Conservation (phyloP, 2,329 filamentous ascomycete genomes). For the Laburnicola sp. region DNA sequence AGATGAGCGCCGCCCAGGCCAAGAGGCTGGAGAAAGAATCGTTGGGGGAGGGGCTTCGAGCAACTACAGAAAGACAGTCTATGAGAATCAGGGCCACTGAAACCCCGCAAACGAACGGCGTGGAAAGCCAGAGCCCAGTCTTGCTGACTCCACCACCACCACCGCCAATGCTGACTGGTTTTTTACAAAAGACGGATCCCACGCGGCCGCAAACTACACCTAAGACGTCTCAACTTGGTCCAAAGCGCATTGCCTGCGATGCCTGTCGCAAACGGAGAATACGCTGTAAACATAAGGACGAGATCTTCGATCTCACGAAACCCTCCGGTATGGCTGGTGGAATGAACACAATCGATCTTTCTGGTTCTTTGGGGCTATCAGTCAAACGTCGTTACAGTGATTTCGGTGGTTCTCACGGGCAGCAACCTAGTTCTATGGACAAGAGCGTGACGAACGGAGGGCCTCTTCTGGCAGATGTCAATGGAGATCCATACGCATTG, state of each 20-base stretch:
- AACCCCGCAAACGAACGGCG: constrained; percentile 17
- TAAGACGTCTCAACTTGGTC: constrained; percentile 62
- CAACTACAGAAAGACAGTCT: constrained; percentile 45
- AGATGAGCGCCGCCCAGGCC: constrained; percentile 58
- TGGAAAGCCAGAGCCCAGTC: constrained; percentile 11
- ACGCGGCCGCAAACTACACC: constrained; percentile 52
- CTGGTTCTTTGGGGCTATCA: constrained; percentile 37
- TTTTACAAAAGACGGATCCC: constrained; percentile 42
- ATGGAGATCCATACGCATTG: constrained; percentile 47
- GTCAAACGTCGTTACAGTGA: constrained; percentile 41
- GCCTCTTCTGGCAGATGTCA: constrained; percentile 19
- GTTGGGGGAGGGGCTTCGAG: constrained; percentile 46
- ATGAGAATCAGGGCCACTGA: constrained; percentile 45
- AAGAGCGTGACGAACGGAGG: constrained; percentile 8
- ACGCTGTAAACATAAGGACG: constrained; percentile 65
- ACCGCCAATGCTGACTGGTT: constrained; percentile 40
- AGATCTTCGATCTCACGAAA: constrained; percentile 45
- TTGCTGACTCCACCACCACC: constrained; percentile 19
- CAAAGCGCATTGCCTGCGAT: constrained; percentile 64
- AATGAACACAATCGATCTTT: constrained; percentile 37
- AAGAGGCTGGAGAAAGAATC: constrained; percentile 60
- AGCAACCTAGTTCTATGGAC: constrained; percentile 12
- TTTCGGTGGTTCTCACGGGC: constrained; percentile 17
- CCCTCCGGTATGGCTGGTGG: constrained; percentile 22
- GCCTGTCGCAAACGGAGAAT: constrained; percentile 64